phyloP scores from a whole-genome alignment of 169 alveolate genomes.

The Blepharisma undulans region DNA sequence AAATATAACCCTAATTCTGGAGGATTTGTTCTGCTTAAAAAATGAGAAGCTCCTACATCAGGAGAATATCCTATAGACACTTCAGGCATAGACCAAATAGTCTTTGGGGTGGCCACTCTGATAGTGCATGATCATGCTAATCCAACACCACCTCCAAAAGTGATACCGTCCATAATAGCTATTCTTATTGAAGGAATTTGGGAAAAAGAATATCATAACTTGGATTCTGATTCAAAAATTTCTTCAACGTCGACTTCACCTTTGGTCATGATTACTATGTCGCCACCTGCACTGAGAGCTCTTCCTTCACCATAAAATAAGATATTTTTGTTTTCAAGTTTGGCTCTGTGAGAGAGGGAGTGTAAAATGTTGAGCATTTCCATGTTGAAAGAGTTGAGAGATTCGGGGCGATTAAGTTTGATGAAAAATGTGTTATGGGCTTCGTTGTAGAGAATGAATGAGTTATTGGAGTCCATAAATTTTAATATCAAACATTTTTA shows the following conservation, averaged over 20 bases:
- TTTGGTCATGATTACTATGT: background rate
- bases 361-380: background rate
- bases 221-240: background rate
- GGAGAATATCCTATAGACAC: conserved; percentile 87
- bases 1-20: conserved; percentile 76
- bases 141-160: conserved; percentile 92
- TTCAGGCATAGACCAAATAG: conserved; percentile 90
- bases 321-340: background rate
- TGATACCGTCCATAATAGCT: conserved; percentile 78
- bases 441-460: background rate
- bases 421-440: background rate
- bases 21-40: conserved; percentile 67
- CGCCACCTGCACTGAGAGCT: conserved; percentile 22
- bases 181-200: background rate
- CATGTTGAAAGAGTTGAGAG: background rate
- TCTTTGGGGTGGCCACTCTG: conserved; percentile 82
- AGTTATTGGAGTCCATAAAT: too few relatives aligned
- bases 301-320: background rate
- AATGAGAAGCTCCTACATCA: conserved; percentile 88
- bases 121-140: conserved; percentile 77
- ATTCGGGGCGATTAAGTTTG: background rate
- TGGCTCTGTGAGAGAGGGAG: background rate
- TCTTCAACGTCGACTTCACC: background rate
- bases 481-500: too few relatives aligned
- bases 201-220: background rate